Base-by-base conservation (phyloP, 2,329 filamentous ascomycete species). In the Penicillium sp. region DNA sequence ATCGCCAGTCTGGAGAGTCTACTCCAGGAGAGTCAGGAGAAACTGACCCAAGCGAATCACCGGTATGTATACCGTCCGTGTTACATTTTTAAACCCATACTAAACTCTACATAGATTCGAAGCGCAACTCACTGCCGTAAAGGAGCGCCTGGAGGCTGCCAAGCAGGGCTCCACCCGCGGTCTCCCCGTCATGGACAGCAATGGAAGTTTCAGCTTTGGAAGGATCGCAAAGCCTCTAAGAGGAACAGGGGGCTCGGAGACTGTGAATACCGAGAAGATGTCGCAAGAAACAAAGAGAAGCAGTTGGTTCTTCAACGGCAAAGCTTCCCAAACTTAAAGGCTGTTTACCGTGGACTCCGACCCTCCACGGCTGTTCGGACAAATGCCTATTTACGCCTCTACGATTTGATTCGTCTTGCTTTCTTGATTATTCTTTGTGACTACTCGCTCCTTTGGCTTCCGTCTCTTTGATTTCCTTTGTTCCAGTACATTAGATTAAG, bases 11-110 rank as follows among this genome's bases (percentile, higher is more conserved):
- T 99, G 46, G 95, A 99, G 80, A 89, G 85, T 70, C 80, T 99
- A 71, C 83, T 99, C 68, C 92, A 96, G 75, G 95, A 99, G 76
- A 96, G 92, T 72, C 95, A 99, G 80, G 95, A 99, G 82, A 99
- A 99, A 81, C 85, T 99, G 74, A 96, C 93, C 31, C 90, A 93
- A 60, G 93, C 95, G 42, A 99, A 97, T 76, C 93, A 98, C 80
- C 90, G 96, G 95, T 97, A 88, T 69, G 88, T 19, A 23, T 39
- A 37, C 16, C 14, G 3, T n/a, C 35, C 4, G 16, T 10, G n/a
- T 35, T 83, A 57, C 33, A 50, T 19, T 14, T 2, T 10, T 25
- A 33, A 26, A 47, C 48, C 57, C 55, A 61, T 57, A 27, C 63
- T 66, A 54, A 64, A 42, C 13, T 33, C 13, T 35, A 21, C 6